Percentiles rank a stretch among this genome's conserved stretches.
phyloP scores from a whole-genome alignment of 106 monocot genomes.

The Acanthochlamys bracteata region DNA sequence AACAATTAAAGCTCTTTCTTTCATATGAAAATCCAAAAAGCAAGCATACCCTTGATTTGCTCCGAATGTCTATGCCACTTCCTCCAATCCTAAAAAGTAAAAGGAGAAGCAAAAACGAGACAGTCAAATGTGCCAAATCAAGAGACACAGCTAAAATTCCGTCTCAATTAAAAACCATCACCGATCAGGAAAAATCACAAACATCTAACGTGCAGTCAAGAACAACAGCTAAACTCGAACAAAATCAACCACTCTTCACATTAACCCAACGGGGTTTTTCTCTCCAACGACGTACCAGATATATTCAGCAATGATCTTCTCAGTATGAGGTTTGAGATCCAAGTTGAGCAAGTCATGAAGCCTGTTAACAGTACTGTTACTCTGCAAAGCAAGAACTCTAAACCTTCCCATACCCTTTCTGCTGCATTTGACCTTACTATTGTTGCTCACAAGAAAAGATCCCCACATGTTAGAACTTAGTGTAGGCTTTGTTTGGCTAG shows the following conservation, averaged over 20 bases:
- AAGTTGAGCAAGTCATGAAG: constrained; percentile 65
- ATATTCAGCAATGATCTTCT: constrained; percentile 83
- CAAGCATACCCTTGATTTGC: constrained; percentile 62
- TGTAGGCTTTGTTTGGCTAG: constrained; percentile 12
- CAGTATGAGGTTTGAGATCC: constrained; percentile 54
- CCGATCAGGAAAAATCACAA: no score
- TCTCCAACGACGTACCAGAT: constrained; percentile 45
- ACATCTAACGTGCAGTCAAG: no score
- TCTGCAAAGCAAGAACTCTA: constrained; percentile 42
- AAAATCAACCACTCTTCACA: no score
- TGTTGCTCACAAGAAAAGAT: constrained; percentile 27
- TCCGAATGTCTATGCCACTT: constrained; percentile 66
- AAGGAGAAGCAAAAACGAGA: no score
- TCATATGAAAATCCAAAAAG: no score
- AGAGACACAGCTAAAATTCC: no score
- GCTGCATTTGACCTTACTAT: constrained; percentile 16
- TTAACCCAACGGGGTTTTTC: no score
- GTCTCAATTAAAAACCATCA: no score
- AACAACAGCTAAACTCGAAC: no score
- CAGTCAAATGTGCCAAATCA: no score
- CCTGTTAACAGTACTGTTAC: constrained; percentile 46
- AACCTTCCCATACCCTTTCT: constrained; percentile 23
- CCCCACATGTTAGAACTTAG: constrained; percentile 26
- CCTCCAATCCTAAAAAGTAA: constrained; percentile 58
- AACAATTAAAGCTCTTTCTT: no score